Evolutionary conservation across 345 rosid genomes (phyloP).

Genomic region (Psidium guajava): DNA sequence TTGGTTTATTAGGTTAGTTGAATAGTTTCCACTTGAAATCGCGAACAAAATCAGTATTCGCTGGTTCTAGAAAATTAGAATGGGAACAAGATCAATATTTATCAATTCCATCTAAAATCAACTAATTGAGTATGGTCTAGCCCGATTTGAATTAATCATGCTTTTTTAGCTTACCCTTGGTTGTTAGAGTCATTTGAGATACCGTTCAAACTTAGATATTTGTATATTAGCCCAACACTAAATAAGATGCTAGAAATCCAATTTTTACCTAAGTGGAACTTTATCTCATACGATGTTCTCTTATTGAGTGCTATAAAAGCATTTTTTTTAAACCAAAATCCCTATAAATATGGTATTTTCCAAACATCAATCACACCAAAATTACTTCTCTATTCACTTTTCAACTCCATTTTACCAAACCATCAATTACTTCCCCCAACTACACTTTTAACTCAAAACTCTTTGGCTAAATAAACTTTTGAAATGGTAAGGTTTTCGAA

Average conservation of each 20-base stretch:
- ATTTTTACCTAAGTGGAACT: rapidly evolving
- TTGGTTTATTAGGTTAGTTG: too few species aligned
- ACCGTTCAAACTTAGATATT: background rate
- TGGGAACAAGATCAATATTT: too few species aligned
- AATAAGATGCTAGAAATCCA: background rate
- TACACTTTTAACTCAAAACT: background rate
- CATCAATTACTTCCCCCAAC: background rate
- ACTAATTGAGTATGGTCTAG: too few species aligned
- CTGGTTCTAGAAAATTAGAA: too few species aligned
- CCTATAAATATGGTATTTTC: background rate
- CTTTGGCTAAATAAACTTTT: background rate
- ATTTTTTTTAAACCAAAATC: background rate
- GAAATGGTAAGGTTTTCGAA: background rate
- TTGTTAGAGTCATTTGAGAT: background rate
- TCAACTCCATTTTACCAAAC: background rate
- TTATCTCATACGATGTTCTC: background rate
- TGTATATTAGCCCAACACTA: rapidly evolving
- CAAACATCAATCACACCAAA: background rate
- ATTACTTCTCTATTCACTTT: background rate
- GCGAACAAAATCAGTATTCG: too few species aligned
- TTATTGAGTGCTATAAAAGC: background rate
- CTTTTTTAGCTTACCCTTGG: too few species aligned
- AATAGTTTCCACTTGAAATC: too few species aligned
- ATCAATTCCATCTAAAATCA: too few species aligned
- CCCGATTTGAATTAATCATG: too few species aligned